Base-by-base conservation (phyloP, 805 yeast species). In the Clavispora vitiphila region DNA sequence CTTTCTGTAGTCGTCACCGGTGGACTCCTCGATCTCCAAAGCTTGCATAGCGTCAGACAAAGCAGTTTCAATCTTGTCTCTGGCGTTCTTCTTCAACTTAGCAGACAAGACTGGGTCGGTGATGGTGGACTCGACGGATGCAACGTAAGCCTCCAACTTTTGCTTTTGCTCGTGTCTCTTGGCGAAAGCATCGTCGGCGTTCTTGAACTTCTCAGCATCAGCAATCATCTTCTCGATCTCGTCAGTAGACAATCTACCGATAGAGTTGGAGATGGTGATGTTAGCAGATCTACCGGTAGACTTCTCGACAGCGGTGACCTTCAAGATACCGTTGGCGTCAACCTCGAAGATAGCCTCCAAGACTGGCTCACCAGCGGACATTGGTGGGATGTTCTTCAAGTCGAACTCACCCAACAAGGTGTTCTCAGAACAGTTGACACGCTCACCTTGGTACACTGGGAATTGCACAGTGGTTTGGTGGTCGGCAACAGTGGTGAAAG, bases 331-430 rank as follows among this genome's bases (percentile, higher is more conserved):
- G 71, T 90, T 90, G 54, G 97, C 96, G 70, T 90, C 97, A 61
- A 90, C 76, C 69, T 90, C 97, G 65, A 90, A 90, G 60, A 96
- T 90, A 56, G 89, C 97, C 79, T 90, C 97, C 60, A 90, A 83
- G 77, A 88, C 96, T 63, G 97, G 97, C 53, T 86, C 95, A 79
- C 97, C 97, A 76, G 96, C 88, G 74, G 96, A 96, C 35, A 96
- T 96, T 57, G 96, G 96, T 62, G 97, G 97, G 53, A 90, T 90
- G 67, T 96, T 96, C 54, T 93, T 71, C 61, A 90, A 82, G 74
- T 90, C 97, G 72, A 90, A 90, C 76, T 90, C 90, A 78, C 97
- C 98, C 62, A 90, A 82, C 68, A 89, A 71, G 81, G 89, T 90
- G 83, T 90, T 90, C 69, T 90, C 97, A 75, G 82, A 85, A 41